These are phyloP conservation scores for Solanum raphanifolium DNA, from an alignment of 257 asterid genomes.

Conservation along the genomic window DNA sequence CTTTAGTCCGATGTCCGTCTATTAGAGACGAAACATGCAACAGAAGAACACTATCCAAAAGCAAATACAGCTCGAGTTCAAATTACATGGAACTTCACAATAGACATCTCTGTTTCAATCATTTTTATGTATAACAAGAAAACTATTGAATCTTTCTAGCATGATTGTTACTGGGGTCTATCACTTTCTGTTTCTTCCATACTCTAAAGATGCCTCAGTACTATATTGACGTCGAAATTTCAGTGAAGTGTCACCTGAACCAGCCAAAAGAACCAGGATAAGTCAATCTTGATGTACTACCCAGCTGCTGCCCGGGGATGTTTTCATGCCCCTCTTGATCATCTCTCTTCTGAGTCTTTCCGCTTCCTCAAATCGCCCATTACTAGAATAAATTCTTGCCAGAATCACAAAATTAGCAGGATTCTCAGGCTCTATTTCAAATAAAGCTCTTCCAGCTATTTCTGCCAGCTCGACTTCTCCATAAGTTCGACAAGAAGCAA, in stretches of 20 bases:
- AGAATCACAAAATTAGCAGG: slow-evolving; percentile 39
- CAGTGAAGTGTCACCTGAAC: too few relatives aligned
- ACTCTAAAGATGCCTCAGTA: neutral
- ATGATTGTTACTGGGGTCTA: neutral
- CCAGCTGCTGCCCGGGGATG: slow-evolving; percentile 41
- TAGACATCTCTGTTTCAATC: neutral
- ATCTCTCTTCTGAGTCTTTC: slow-evolving; percentile 24
- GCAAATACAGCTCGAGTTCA: neutral
- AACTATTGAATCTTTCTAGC: neutral
- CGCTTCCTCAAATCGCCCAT: slow-evolving; percentile 25
- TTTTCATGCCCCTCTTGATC: slow-evolving; percentile 27
- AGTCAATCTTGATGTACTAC: slow-evolving; percentile 10
- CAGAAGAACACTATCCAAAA: neutral
- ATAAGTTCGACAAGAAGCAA: slow-evolving; percentile 40
- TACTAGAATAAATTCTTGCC: slow-evolving; percentile 22
- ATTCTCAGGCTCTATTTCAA: slow-evolving; percentile 39
- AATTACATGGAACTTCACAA: neutral
- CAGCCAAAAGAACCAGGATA: neutral
- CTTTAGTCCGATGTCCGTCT: neutral
- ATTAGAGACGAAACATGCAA: neutral
- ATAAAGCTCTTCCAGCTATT: slow-evolving; percentile 33
- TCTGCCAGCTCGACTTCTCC: slow-evolving; percentile 43
- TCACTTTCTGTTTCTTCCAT: too few relatives aligned
- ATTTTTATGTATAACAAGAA: neutral
- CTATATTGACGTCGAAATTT: neutral